Percentiles rank a stretch among this genome's conserved stretches.
Conservation (phyloP, 176 grass and related monocot genomes). For the Oryza rufipogon region DNA sequence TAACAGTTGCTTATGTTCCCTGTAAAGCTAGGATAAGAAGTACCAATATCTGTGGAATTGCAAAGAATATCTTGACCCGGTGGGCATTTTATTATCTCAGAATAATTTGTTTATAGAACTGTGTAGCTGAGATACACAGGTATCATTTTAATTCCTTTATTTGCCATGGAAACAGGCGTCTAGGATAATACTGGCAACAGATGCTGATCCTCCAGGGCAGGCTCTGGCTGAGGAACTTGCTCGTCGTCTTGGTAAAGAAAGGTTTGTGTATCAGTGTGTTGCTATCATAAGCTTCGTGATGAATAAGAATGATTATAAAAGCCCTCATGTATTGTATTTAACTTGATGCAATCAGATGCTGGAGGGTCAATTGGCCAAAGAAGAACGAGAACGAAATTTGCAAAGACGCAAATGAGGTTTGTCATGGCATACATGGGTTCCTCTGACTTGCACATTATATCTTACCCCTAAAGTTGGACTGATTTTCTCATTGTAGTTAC, state of each 20-base stretch:
- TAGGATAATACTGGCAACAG: conserved; percentile 96
- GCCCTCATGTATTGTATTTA: conserved; percentile 31
- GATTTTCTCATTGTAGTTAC: not conserved
- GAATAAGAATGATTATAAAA: conserved; percentile 18
- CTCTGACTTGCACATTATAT: not conserved
- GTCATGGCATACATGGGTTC: conserved; percentile 16
- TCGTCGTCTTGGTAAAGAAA: conserved; percentile 97
- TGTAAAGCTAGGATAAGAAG: conserved; percentile 95
- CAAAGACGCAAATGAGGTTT: conserved; percentile 99
- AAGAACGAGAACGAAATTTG: conserved; percentile 69
- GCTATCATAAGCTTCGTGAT: conserved; percentile 10
- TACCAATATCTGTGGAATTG: conserved; percentile 92
- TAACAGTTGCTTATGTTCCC: conserved; percentile 61
- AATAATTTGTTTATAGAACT: conserved; percentile 11
- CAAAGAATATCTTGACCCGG: conserved; percentile 87
- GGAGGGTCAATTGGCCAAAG: conserved; percentile 93
- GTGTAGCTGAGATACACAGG: not conserved
- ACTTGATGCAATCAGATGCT: conserved; percentile 70
- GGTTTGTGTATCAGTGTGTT: conserved; percentile 54
- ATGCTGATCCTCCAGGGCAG: conserved; percentile 76
- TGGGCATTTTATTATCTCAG: conserved; percentile 42
- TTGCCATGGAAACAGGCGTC: conserved; percentile 61
- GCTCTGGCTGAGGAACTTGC: conserved; percentile 93
- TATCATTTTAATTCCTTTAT: conserved; percentile 33
- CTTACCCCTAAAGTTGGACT: not conserved